A percentile compares a stretch with the other conserved stretches of the same genome.
Evolutionary conservation across 768 basidiomycete genomes (phyloP).

Genomic region (Lanmaoa rubissima): DNA sequence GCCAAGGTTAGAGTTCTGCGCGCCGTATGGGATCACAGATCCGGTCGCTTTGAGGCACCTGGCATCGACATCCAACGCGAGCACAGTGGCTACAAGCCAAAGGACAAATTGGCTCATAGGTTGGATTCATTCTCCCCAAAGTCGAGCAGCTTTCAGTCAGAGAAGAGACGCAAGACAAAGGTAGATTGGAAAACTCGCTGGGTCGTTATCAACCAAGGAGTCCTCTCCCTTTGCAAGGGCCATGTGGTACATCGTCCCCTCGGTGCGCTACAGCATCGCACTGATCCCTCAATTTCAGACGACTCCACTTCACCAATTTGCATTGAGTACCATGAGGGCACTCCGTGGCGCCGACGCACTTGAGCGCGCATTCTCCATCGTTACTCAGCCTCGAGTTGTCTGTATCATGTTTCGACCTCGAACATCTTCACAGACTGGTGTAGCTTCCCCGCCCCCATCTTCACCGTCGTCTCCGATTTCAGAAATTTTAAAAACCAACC

Average conservation of each 20-base stretch:
- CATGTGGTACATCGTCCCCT: constrained; percentile 42
- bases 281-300: constrained; percentile 35
- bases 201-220: constrained; percentile 58
- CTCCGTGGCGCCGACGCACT: constrained; percentile 48
- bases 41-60: constrained; percentile 28
- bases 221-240: constrained; percentile 52
- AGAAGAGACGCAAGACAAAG: constrained; percentile 34
- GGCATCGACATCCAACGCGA: not conserved
- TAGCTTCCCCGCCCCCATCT: constrained; percentile 19
- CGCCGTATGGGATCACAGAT: constrained; percentile 36
- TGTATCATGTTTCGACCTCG: constrained; percentile 40
- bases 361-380: constrained; percentile 24
- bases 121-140: constrained; percentile 10
- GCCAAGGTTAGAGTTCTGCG: constrained; percentile 52
- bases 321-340: constrained; percentile 40
- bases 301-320: constrained; percentile 37
- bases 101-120: constrained; percentile 9
- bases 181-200: constrained; percentile 65
- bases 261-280: not conserved
- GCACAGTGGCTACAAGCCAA: constrained; percentile 6
- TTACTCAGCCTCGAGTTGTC: constrained; percentile 32
- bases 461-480: constrained; percentile 27
- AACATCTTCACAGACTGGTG: not conserved
- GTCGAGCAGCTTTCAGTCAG: constrained; percentile 10
- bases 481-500: constrained; percentile 10